Evolutionary conservation across 106 monocot genomes (phyloP), one percentile per base, ranked within the genome.

Genomic region (Dendrobium officinale): DNA sequence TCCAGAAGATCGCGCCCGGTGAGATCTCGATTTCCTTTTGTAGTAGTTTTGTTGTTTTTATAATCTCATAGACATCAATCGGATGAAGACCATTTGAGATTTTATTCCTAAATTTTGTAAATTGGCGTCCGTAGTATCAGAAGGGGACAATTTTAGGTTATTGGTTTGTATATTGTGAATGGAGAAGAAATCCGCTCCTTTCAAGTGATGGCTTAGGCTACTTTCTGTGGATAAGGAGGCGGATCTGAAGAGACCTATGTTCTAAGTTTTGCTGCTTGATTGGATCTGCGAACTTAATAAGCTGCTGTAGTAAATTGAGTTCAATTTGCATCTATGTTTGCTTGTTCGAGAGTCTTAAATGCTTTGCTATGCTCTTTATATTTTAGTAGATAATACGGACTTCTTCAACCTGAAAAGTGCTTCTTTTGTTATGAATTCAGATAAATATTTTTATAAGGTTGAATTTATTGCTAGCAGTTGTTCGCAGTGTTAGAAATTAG

Each of bases 1-100:
- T 90, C 64, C 81, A 88, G 17, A 85, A 83, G 56, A 85, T 93
- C 79, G 90, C 90, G 31, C 93, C 92, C 6, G 93, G 93, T 93
- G 19, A 73, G 55, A 27, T 44, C 9, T 56, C 81, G 20, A 33
- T 51, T 6, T 22, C 24, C 40, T 11, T 26, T 16, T 22, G 26
- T 43, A 17, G 22, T 58, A 22, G 1, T 33, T 70, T 33, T 67
- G 15, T 24, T 73, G 33, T 61, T 58, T 17, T 43, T 44, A 15
- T 80, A 26, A 0, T 75, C 27, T 76, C 10, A 61, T 55, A 19
- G 24, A 26, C 18, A 6, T 43, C 9, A 44, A 42, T 79, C 61
- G 10, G 49, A 22, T 22, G 6, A 6, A 3, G n/a, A 56, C 2
- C 42, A 7, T 51, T 31, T 77, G 77, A 54, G 77, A 77, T 48